Conservation (phyloP, 2,329 filamentous ascomycete species). For the Penicillium brasilianum region DNA sequence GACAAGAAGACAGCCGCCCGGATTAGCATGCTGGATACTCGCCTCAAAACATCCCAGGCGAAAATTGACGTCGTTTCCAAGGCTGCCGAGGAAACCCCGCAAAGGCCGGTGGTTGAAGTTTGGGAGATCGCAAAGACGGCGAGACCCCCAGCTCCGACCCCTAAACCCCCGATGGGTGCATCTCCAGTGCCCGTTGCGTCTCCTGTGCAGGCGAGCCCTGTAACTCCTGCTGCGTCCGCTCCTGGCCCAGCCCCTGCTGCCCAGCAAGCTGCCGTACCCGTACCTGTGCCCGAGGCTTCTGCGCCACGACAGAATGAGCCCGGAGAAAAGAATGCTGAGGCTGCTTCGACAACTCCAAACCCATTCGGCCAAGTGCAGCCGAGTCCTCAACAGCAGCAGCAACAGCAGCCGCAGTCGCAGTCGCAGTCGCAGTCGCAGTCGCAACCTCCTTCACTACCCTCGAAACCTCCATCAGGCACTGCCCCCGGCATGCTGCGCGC, state of each 20-base stretch:
- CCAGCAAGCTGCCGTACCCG: constrained; percentile 13
- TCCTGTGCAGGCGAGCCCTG: constrained; percentile 25
- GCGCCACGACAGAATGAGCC: constrained; percentile 16
- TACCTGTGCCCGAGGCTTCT: constrained; percentile 1
- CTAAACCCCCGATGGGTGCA: constrained; percentile 35
- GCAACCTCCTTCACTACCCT: constrained; percentile 33
- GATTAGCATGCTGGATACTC: constrained; percentile 79
- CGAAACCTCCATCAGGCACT: constrained; percentile 43
- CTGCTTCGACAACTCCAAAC: constrained; percentile 25
- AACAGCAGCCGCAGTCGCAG: too few relatives aligned
- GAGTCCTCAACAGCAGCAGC: constrained; percentile 27
- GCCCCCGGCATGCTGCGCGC: constrained; percentile 49
- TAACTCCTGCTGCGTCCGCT: constrained; percentile 17
- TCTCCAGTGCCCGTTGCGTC: constrained; percentile 28
- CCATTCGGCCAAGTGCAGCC: constrained; percentile 38
- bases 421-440: too few relatives aligned
- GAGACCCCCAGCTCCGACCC: constrained; percentile 52
- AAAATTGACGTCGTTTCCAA: constrained; percentile 80
- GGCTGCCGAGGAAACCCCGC: constrained; percentile 82
- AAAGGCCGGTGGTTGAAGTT: constrained; percentile 82
- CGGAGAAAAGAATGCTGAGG: constrained; percentile 24
- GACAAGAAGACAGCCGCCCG: constrained; percentile 76
- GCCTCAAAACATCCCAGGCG: constrained; percentile 65
- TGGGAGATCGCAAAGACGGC: constrained; percentile 79
- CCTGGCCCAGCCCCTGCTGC: constrained; percentile 11